Evolutionary conservation across 2,329 filamentous ascomycete genomes (phyloP).

Genomic region (Botrytis fragariae): DNA sequence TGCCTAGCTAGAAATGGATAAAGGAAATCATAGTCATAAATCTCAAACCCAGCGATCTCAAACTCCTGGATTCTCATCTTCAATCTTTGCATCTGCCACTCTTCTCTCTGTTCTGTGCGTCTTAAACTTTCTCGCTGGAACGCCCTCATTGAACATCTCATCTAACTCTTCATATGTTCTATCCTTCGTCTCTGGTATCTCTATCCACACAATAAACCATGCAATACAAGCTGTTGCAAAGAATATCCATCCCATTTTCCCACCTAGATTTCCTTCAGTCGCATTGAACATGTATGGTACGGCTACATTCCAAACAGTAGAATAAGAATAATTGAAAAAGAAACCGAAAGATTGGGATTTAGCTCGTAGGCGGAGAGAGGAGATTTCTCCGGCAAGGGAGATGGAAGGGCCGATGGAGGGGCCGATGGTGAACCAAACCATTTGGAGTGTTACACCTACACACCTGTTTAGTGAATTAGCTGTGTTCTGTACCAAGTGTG

Average conservation of each 20-base stretch:
- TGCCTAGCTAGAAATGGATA: background rate
- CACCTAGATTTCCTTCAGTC: slow-evolving; percentile 1
- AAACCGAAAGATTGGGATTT: background rate
- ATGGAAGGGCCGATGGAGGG: background rate
- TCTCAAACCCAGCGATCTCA: background rate
- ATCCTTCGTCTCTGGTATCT: slow-evolving; percentile 7
- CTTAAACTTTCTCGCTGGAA: background rate
- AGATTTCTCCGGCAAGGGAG: slow-evolving; percentile 6
- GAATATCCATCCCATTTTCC: slow-evolving; percentile 6
- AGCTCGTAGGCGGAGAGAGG: background rate
- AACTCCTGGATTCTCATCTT: background rate
- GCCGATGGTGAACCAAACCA: slow-evolving; percentile 6
- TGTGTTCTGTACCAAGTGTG: background rate
- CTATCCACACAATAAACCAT: background rate
- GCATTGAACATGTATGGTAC: slow-evolving; percentile 16
- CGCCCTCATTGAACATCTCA: background rate
- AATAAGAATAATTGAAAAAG: background rate
- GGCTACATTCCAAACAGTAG: background rate
- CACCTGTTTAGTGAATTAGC: background rate
- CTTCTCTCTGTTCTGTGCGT: background rate
- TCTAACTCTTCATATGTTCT: slow-evolving; percentile 8
- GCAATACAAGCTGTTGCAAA: background rate
- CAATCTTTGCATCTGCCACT: background rate
- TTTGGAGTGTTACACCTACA: slow-evolving; percentile 2
- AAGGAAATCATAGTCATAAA: background rate